Evolutionary conservation across 441 rosid species (phyloP).

Genomic region (Sinapis alba): DNA sequence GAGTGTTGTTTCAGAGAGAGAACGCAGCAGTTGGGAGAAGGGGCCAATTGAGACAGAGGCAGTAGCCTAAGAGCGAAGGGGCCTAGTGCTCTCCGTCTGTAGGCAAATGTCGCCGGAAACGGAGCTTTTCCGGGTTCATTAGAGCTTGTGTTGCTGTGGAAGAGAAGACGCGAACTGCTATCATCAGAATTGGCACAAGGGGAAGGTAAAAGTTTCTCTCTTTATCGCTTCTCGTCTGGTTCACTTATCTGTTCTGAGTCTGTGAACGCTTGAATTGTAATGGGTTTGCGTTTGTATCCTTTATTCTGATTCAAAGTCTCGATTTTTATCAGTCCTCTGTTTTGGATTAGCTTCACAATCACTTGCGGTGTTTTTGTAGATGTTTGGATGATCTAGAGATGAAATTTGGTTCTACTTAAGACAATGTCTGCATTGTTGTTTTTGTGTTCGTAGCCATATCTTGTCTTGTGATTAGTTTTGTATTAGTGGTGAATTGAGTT

Average conservation of each 20-base stretch:
- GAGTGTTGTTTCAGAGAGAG: too few relatives aligned
- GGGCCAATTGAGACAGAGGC: too few relatives aligned
- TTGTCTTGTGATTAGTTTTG: background rate
- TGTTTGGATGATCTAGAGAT: conserved; percentile 3
- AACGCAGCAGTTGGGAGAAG: too few relatives aligned
- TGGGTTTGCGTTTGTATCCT: background rate
- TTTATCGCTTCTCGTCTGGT: background rate
- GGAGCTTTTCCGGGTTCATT: conserved; percentile 29
- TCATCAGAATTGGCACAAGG: conserved; percentile 85
- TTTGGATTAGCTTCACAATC: conserved; percentile 13
- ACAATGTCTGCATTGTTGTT: background rate
- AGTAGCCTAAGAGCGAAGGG: too few relatives aligned
- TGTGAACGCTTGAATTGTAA: background rate
- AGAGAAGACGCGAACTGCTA: conserved; percentile 67
- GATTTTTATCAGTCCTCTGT: background rate
- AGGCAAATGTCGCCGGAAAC: conserved; percentile 37
- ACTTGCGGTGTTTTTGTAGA: background rate
- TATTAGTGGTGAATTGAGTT: conserved; percentile 6
- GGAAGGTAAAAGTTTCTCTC: conserved; percentile 64
- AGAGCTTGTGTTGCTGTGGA: conserved; percentile 77
- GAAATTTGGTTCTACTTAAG: background rate
- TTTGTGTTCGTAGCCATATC: background rate
- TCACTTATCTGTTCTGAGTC: background rate
- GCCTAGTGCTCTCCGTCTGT: conserved; percentile 44
- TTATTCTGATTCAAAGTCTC: background rate